Conservation (phyloP, 441 rosid species). For the Cnidoscolus chayamansa region DNA sequence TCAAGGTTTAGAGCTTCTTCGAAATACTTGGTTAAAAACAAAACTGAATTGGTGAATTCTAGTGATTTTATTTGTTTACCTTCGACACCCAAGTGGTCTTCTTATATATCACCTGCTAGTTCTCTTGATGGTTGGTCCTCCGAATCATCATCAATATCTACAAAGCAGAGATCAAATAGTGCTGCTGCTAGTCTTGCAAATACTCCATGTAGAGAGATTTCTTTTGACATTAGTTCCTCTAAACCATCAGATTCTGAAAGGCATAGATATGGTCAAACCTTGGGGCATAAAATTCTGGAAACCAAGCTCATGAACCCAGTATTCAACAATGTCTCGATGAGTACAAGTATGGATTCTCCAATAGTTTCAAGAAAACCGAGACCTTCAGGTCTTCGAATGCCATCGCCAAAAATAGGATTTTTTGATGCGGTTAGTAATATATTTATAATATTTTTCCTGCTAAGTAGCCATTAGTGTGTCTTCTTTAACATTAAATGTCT, state of each 20-base stretch:
- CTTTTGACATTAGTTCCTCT: slow-evolving; percentile 32
- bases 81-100: slow-evolving; percentile 23
- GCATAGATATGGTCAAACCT: slow-evolving; percentile 22
- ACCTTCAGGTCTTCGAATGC: slow-evolving; percentile 82
- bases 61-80: slow-evolving; percentile 13
- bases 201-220: slow-evolving; percentile 28
- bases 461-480: background rate
- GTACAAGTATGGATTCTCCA: slow-evolving; percentile 17
- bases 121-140: slow-evolving; percentile 61
- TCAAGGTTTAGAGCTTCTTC: slow-evolving; percentile 27
- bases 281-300: slow-evolving; percentile 30
- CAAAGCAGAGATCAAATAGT: slow-evolving; percentile 37
- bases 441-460: background rate
- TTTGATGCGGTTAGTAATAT: slow-evolving; percentile 78
- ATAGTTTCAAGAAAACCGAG: slow-evolving; percentile 27
- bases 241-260: slow-evolving; percentile 21
- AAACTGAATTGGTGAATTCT: slow-evolving; percentile 16
- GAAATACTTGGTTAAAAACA: slow-evolving; percentile 21
- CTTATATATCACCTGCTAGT: slow-evolving; percentile 44
- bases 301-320: slow-evolving; percentile 9
- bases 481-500: background rate
- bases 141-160: slow-evolving; percentile 39
- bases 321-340: background rate
- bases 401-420: slow-evolving; percentile 90
- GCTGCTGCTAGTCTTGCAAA: slow-evolving; percentile 33